Base-by-base conservation (phyloP, 192 early-diverging fungal species). In the Coemansia umbellata region DNA sequence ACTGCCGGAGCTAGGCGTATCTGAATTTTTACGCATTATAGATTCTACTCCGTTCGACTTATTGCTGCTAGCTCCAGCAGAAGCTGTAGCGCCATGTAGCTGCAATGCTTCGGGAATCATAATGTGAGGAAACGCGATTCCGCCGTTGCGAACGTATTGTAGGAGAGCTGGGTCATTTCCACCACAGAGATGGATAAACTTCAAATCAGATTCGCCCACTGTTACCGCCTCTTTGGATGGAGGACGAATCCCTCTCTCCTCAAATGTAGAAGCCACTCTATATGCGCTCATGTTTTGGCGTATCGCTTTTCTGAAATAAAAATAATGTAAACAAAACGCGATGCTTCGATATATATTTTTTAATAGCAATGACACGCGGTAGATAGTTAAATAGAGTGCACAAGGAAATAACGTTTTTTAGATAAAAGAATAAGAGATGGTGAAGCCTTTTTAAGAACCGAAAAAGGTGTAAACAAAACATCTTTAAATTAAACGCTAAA, bases 51-150 rank as follows among this genome's bases (percentile, higher is more conserved):
- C 37, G 19, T 27, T 23, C 4, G 31, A n/a, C 9, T 6, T 19
- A 39, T 37, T 40, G 3, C 3, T 26, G 8, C 3, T 11, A 4
- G 14, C 43, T 26, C 23, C 23, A 26, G 8, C 43, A 3, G 13
- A 2, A 1, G 43, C 8, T 27, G 56, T 26, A 8, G 49, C 44
- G 0, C 33, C 37, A 9, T 60, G 65, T 11, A 78, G 26, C 43
- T 66, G 58, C 5, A 78, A 36, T n/a, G 53, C 14, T 28, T 67
- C 64, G 5, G 76, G 76, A 8, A 78, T 47, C 76, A 78, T 69
- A n/a, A 78, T 63, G 62, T 78, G 76, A 9, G 76, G 76, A 41
- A 72, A 78, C 4, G 66, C 66, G 14, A 72, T 68, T 15, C 69
- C 69, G 10, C 76, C 76, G 22, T 41, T 39, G 24, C 66, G 66